Base-by-base conservation (phyloP, 1,284 basidiomycete genomes). In the Cystobasidium pallidum region DNA sequence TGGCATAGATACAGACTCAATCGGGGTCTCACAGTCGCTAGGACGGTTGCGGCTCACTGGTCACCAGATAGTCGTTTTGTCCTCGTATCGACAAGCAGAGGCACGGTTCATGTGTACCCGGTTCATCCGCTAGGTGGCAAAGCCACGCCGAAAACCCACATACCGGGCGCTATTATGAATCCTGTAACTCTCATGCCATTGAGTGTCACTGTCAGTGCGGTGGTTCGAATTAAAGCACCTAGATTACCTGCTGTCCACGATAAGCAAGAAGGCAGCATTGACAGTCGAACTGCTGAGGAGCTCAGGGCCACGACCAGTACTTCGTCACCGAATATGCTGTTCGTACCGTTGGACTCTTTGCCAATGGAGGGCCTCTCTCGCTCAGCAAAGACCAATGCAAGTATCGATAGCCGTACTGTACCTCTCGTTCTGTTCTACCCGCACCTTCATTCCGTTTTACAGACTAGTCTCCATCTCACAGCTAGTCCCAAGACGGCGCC, bases 41-140 rank as follows among this genome's bases (percentile, higher is more conserved):
- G 85, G 1, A 85, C 92, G 3, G 86, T 88, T 64, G 79, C 79
- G 13, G 81, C 87, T n/a, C 83, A 81, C 61, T 88, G 87, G 83
- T 85, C 87, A 2, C 77, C 80, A 0, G 89, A 90, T 76, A 87
- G 87, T 24, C 81, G 88, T 32, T 92, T 89, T 88, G 81, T 89
- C 4, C 89, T 87, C 0, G 81, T 92, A 36, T 86, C 86, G 1
- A 91, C 84, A 0, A 79, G 77, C 28, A 80, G 80, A 57, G 82
- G 84, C 0, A 84, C 83, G 0, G 76, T 83, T 30, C 84, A 94
- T 81, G 81, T 92, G 0, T 93, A 91, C 78, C 86, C 89, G 10
- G 83, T 89, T 24, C 88, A 90, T 77, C 90, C 90, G 0, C 87
- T 87, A 68, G 91, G 90, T 0, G 90, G 91, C 2, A 83, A 83